A percentile compares a stretch with the other conserved stretches of the same genome.
phyloP scores from a whole-genome alignment of 1,139 yeast genomes.

The Diutina catenulata region DNA sequence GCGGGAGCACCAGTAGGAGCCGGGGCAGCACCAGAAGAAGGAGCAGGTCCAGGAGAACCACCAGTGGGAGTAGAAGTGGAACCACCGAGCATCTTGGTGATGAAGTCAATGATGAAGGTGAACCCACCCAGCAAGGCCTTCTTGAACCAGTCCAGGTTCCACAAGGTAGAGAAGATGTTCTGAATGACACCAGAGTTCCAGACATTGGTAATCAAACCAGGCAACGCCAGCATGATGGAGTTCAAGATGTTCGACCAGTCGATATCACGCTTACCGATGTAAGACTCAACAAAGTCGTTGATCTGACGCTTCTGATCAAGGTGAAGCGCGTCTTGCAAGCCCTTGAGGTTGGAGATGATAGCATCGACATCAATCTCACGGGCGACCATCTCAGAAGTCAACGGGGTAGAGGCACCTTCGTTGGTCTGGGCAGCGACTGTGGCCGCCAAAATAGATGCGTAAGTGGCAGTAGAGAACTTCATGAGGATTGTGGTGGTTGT shows the following conservation, averaged over 20 bases:
- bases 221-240: background rate
- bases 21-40: background rate
- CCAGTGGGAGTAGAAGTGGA: too few relatives aligned
- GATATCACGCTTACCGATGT: background rate
- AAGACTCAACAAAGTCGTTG: background rate
- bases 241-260: background rate
- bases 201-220: conserved; percentile 2
- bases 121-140: background rate
- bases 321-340: background rate
- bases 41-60: too few relatives aligned
- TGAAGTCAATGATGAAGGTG: background rate
- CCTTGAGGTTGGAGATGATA: background rate
- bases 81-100: too few relatives aligned
- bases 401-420: background rate
- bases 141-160: background rate
- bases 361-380: background rate
- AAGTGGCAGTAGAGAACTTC: conserved; percentile 4
- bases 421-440: background rate
- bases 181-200: conserved; percentile 5
- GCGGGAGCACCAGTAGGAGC: background rate
- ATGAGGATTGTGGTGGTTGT: too few relatives aligned
- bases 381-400: background rate
- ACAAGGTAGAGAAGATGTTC: background rate
- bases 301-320: background rate
- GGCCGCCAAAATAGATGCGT: conserved; percentile 2